These are phyloP conservation scores for Camillea tinctor DNA, from an alignment of 2,329 filamentous ascomycete genomes.

Conservation along the genomic window DNA sequence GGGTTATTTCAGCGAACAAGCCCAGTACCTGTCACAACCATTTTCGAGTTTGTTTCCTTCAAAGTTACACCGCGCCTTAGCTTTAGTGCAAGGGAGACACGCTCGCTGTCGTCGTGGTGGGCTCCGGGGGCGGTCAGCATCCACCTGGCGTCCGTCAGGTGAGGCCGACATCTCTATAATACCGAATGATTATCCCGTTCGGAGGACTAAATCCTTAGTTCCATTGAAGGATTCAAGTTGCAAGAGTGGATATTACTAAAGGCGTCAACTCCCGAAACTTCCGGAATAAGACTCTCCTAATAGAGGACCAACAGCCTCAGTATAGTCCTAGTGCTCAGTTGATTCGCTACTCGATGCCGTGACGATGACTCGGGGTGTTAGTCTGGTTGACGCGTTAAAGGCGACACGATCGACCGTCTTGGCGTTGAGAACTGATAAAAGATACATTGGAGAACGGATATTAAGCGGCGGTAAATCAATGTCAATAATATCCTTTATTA, in stretches of 20 bases:
- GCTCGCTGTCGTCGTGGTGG: conserved; percentile 29
- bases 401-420: neutral
- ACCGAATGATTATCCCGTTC: neutral
- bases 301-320: neutral
- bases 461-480: too few species aligned
- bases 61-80: conserved; percentile 31
- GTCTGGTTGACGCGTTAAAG: neutral
- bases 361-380: neutral
- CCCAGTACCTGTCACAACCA: conserved; percentile 27
- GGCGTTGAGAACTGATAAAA: neutral
- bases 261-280: neutral
- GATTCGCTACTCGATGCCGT: neutral
- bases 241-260: neutral
- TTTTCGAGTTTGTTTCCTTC: conserved; percentile 21
- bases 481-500: neutral
- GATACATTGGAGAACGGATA: neutral
- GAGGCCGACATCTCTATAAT: neutral
- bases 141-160: neutral
- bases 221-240: neutral
- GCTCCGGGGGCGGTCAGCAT: conserved; percentile 14
- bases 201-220: neutral
- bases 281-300: neutral
- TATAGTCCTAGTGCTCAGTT: neutral
- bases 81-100: conserved; percentile 29
- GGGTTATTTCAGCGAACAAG: neutral